phyloP scores from a whole-genome alignment of 116 monocot species.

The Papilionanthe hybrid region DNA sequence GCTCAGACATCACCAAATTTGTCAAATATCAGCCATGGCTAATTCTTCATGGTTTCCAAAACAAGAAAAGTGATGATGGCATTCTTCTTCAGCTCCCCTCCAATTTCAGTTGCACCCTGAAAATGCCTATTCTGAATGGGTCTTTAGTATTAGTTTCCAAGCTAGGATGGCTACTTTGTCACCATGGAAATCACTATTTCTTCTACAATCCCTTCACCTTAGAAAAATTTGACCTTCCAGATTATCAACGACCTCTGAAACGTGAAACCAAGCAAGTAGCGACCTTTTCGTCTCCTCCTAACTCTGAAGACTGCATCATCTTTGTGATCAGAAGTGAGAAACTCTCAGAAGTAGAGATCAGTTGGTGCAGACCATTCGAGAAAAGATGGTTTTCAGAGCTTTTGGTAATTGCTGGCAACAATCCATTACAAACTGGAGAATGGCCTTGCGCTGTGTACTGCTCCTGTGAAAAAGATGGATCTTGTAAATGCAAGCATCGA shows the following conservation, averaged over 20 bases:
- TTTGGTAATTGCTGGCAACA: background rate
- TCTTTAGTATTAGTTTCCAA: background rate
- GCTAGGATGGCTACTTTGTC: background rate
- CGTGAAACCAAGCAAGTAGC: background rate
- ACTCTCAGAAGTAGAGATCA: background rate
- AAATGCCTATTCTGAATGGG: background rate
- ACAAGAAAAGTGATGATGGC: background rate
- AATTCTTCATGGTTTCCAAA: constrained; percentile 3
- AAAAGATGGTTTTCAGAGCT: background rate
- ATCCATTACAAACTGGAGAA: background rate
- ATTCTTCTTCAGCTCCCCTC: constrained; percentile 4
- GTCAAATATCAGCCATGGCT: background rate
- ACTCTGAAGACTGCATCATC: background rate
- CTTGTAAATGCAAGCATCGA: background rate
- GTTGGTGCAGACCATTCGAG: constrained; percentile 2
- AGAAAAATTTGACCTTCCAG: background rate
- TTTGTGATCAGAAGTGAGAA: background rate
- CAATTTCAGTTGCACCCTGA: background rate
- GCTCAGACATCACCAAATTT: background rate
- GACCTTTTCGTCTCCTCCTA: constrained; percentile 1
- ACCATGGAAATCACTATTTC: background rate
- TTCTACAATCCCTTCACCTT: constrained; percentile 3
- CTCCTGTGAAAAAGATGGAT: background rate
- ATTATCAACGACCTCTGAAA: background rate
- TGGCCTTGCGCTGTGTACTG: background rate